These are phyloP conservation scores for Aspergillus sp. DNA, from an alignment of 2,329 filamentous ascomycete genomes.

Conservation along the genomic window DNA sequence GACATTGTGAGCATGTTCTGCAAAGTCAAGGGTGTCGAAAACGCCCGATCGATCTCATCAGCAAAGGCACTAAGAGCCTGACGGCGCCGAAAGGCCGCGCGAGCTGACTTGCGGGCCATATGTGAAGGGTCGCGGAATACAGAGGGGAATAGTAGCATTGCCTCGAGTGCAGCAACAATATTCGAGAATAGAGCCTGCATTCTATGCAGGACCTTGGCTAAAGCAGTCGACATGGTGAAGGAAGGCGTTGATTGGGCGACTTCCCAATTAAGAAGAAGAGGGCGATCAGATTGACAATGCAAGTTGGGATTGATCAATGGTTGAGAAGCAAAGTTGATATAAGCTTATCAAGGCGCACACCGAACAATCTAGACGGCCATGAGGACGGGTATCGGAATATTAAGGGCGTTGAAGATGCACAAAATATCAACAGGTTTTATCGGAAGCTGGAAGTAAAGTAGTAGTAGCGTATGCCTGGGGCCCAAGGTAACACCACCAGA, in stretches of 20 bases:
- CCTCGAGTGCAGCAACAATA: slow-evolving; percentile 45
- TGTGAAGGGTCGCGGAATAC: slow-evolving; percentile 40
- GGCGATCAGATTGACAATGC: slow-evolving; percentile 1
- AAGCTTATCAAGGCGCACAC: slow-evolving; percentile 22
- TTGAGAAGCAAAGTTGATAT: slow-evolving; percentile 17
- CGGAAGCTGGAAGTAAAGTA: slow-evolving; percentile 24
- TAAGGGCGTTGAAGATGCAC: slow-evolving; percentile 10
- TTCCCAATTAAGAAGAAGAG: slow-evolving; percentile 10
- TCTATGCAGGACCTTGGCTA: slow-evolving; percentile 45
- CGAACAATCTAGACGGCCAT: slow-evolving; percentile 18
- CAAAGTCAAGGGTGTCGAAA: slow-evolving; percentile 41
- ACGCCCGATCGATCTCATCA: slow-evolving; percentile 44
- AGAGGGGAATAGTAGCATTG: slow-evolving; percentile 46
- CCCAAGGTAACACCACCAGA: slow-evolving; percentile 28
- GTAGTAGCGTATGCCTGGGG: slow-evolving; percentile 23
- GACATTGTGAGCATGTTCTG: slow-evolving; percentile 50
- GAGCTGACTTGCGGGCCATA: slow-evolving; percentile 39
- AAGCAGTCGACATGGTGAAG: slow-evolving; percentile 38
- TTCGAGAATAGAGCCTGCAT: slow-evolving; percentile 48
- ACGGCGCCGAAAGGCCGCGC: slow-evolving; percentile 39
- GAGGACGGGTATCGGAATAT: slow-evolving; percentile 13
- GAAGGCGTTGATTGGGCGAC: background rate
- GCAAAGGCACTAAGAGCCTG: slow-evolving; percentile 45
- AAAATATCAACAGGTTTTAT: slow-evolving; percentile 14
- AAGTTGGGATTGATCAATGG: slow-evolving; percentile 8